These are phyloP conservation scores for Aspergillus sp. DNA, from an alignment of 2,329 filamentous ascomycete genomes.

Conservation along the genomic window DNA sequence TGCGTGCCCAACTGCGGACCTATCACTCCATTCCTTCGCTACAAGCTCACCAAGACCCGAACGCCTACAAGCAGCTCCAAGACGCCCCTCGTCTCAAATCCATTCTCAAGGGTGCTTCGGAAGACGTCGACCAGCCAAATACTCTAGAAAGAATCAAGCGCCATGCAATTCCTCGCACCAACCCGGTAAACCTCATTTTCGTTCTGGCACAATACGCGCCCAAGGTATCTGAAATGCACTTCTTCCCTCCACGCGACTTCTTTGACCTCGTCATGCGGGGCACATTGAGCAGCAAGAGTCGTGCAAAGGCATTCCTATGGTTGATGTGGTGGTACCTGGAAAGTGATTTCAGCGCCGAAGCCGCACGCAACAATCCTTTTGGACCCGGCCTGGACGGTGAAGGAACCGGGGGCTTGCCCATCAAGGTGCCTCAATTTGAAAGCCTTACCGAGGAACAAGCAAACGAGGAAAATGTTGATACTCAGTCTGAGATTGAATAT, in stretches of 20 bases:
- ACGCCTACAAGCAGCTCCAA: slow-evolving; percentile 96
- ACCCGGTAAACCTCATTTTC: slow-evolving; percentile 96
- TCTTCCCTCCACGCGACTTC: slow-evolving; percentile 81
- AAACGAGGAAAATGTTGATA: slow-evolving; percentile 54
- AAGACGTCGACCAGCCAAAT: slow-evolving; percentile 82
- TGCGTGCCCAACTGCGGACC: slow-evolving; percentile 94
- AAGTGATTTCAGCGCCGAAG: slow-evolving; percentile 87
- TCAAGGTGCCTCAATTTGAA: slow-evolving; percentile 51
- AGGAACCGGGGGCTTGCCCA: slow-evolving; percentile 44
- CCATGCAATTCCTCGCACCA: slow-evolving; percentile 72
- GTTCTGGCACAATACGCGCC: slow-evolving; percentile 86
- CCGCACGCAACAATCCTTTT: slow-evolving; percentile 87
- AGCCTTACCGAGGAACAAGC: slow-evolving; percentile 52
- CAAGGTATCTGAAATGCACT: slow-evolving; percentile 91
- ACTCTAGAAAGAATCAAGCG: slow-evolving; percentile 80
- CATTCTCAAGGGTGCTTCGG: slow-evolving; percentile 93
- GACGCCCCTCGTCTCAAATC: slow-evolving; percentile 95
- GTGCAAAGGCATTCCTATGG: slow-evolving; percentile 90
- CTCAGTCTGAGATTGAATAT: slow-evolving; percentile 50
- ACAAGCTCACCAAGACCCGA: slow-evolving; percentile 90
- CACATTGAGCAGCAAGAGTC: slow-evolving; percentile 75
- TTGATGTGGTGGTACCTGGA: slow-evolving; percentile 99
- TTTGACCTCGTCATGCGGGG: slow-evolving; percentile 95
- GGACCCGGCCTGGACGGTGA: slow-evolving; percentile 57
- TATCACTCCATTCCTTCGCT: slow-evolving; percentile 97